These are phyloP conservation scores for Rhodosporidiobolus sp. DNA, from an alignment of 768 basidiomycete genomes.

Conservation along the genomic window DNA sequence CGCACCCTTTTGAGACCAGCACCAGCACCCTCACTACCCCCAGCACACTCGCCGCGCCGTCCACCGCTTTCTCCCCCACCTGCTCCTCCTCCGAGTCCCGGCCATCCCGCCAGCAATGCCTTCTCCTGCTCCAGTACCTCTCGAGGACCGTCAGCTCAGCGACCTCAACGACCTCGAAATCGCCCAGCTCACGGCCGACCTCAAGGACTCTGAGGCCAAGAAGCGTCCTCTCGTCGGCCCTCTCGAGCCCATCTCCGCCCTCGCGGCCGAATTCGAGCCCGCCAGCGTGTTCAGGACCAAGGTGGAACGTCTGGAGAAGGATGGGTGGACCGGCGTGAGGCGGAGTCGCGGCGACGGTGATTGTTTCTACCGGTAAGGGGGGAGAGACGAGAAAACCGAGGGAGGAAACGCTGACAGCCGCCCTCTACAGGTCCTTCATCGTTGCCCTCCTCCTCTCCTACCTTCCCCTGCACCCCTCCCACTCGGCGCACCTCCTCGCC, in stretches of 20 bases:
- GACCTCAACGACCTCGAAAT: constrained; percentile 40
- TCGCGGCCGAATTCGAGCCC: constrained; percentile 46
- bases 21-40: no score
- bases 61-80: background rate
- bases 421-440: constrained; percentile 70
- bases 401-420: no score
- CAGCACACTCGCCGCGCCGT: no score
- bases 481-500: constrained; percentile 51
- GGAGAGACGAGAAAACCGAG: no score
- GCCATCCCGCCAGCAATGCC: background rate
- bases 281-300: constrained; percentile 60
- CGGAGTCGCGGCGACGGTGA: constrained; percentile 72
- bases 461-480: constrained; percentile 53
- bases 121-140: background rate
- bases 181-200: constrained; percentile 25
- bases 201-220: constrained; percentile 27
- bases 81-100: background rate
- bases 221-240: constrained; percentile 48
- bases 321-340: constrained; percentile 67
- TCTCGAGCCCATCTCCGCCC: constrained; percentile 46
- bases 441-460: constrained; percentile 72
- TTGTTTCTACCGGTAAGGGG: constrained; percentile 90
- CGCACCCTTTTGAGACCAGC: no score
- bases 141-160: background rate
- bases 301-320: constrained; percentile 64